A percentile compares a stretch with the other conserved stretches of the same genome.
These are phyloP conservation scores for Oryza meyeriana DNA, from an alignment of 176 grass and related monocot genomes.

Conservation along the genomic window DNA sequence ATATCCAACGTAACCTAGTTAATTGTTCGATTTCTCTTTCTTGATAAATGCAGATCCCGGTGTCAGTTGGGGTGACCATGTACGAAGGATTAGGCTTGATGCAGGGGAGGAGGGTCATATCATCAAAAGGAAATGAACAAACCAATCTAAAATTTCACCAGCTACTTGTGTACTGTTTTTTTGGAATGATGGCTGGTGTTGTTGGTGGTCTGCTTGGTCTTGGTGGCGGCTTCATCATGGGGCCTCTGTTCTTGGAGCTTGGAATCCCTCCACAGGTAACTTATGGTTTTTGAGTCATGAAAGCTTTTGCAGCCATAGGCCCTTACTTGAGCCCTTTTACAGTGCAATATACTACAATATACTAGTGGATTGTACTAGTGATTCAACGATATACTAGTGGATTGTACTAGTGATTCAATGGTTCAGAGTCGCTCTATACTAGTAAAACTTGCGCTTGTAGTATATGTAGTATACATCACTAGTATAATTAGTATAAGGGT, in stretches of 20 bases:
- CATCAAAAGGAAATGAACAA: slow-evolving; percentile 50
- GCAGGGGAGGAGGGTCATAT: slow-evolving; percentile 52
- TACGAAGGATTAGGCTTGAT: slow-evolving; percentile 61
- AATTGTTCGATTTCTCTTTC: neutral
- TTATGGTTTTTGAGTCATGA: neutral
- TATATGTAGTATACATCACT: no score
- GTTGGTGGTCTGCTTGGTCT: slow-evolving; percentile 68
- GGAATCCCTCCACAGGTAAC: slow-evolving; percentile 71
- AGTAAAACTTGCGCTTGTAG: no score
- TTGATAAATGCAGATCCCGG: slow-evolving; percentile 47
- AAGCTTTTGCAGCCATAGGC: neutral
- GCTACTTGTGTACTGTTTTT: slow-evolving; percentile 45
- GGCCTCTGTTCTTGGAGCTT: slow-evolving; percentile 76
- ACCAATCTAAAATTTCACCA: slow-evolving; percentile 39
- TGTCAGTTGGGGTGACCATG: slow-evolving; percentile 48
- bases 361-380: no score
- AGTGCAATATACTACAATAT: no score
- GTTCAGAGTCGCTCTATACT: no score
- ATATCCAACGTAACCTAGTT: neutral
- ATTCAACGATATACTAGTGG: no score
- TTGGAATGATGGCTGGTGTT: slow-evolving; percentile 56
- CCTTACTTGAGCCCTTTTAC: no score
- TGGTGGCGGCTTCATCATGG: slow-evolving; percentile 87
- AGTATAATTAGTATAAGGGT: no score
- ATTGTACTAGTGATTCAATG: no score